phyloP scores from a whole-genome alignment of 305 asterid species.

The Solanum hybrid region DNA sequence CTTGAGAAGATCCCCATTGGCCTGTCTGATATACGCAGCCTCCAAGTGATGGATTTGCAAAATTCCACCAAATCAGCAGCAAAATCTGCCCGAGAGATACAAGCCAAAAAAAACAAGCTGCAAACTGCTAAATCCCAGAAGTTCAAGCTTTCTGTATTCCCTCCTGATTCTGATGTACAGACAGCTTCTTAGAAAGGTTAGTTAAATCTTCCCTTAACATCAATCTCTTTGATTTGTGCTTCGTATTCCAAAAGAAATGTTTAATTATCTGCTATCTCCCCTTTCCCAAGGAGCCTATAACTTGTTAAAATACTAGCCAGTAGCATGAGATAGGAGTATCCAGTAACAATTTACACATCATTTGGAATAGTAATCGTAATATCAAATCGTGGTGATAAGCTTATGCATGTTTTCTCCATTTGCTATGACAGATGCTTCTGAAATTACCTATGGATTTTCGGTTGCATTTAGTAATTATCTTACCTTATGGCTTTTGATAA shows the following conservation, averaged over 20 bases:
- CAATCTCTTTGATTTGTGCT: background rate
- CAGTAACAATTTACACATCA: background rate
- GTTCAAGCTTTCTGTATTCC: slow-evolving; percentile 1
- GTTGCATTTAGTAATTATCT: background rate
- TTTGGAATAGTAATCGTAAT: background rate
- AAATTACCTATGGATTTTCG: background rate
- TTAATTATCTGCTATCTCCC: background rate
- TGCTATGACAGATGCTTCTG: background rate
- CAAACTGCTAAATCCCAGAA: background rate
- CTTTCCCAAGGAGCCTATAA: background rate
- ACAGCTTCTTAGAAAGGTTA: background rate
- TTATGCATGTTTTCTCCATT: background rate
- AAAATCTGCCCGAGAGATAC: slow-evolving; percentile 25
- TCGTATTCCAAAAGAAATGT: background rate
- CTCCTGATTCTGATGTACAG: background rate
- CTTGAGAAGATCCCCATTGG: slow-evolving; percentile 29
- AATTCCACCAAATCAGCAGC: slow-evolving; percentile 12
- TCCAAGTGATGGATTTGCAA: slow-evolving; percentile 21
- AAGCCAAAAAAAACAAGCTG: background rate
- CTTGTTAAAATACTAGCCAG: background rate
- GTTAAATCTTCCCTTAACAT: background rate
- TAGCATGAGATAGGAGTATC: background rate
- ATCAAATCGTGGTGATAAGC: background rate
- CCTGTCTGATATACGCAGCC: slow-evolving; percentile 13
- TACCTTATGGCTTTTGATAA: background rate